Base-by-base conservation (phyloP, 2,329 filamentous ascomycete species). In the Venturia aucupariae region DNA sequence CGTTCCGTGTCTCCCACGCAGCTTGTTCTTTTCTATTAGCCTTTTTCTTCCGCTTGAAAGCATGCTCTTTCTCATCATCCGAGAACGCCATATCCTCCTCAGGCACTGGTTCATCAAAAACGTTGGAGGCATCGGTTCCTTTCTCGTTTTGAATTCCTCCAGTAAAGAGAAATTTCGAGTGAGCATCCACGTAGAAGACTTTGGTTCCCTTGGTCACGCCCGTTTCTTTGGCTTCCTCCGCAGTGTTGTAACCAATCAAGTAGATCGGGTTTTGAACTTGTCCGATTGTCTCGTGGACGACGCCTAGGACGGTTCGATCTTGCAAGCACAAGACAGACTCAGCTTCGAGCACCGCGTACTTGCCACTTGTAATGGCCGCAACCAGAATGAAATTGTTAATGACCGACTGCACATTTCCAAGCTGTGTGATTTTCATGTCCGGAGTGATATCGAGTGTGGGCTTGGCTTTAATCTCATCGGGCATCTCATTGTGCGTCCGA, bases 61-160 rank as follows among this genome's bases (percentile, higher is more conserved):
- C 90, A 8, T 89, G 88, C 75, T 99, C 94, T 69, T 90, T 89
- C 76, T 99, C 94, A 71, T 99, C 94, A 69, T 99, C 94, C 0
- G 93, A 97, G 74, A 97, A 97, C 72, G 97, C 94, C 69, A 91
- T 84, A 73, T 97, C 93, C 44, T 96, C 90, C 42, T 96, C 90
- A 39, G 89, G 88, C 8, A 92, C 83, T 77, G 97, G 93, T 74
- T 99, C 94, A 69, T 97, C 94, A 75, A 96, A 89, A 64, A 96
- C 82, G 73, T 97, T 97, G 62, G 91, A 96, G 10, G 94, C 64
- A 75, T 99, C 94, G 11, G 91, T 94, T 66, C 92, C 91, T 77
- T 96, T 97, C 71, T 89, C 74, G 62, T 81, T 83, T 75, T 88
- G 89, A 65, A 97, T 79, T 7, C 88, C 86, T 73, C 94, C 84